Evolutionary conservation across 352 stramenopile genomes (phyloP).

Genomic region (Globisporangium viniferum): DNA sequence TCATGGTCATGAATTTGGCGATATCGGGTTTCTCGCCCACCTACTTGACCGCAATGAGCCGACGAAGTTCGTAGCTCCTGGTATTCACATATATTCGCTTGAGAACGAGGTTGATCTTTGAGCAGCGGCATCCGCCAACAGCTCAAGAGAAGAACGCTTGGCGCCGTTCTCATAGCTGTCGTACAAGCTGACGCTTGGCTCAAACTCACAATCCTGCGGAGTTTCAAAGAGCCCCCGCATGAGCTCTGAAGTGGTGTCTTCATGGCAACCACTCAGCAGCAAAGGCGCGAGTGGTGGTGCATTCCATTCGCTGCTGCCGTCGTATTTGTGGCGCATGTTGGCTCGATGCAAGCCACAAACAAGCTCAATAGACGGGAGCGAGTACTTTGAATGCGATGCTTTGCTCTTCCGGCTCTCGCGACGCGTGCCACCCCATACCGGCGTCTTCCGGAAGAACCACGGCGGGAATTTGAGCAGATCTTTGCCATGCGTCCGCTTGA

Average conservation of each 20-base stretch:
- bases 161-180: neutral
- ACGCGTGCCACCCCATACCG: too few species aligned
- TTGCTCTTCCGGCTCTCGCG: neutral
- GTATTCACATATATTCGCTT: neutral
- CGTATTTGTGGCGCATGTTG: neutral
- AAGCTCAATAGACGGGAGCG: neutral
- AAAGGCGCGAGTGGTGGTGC: neutral
- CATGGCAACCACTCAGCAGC: too few species aligned
- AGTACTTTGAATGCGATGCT: neutral
- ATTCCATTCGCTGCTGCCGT: too few species aligned
- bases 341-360: neutral
- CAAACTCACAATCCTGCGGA: neutral
- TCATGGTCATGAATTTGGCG: neutral
- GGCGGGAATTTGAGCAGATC: conserved; percentile 29
- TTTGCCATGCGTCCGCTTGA: conserved; percentile 44
- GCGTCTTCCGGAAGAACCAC: conserved; percentile 36
- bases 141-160: conserved; percentile 5
- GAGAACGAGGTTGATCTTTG: neutral
- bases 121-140: conserved; percentile 9
- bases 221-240: too few species aligned
- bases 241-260: neutral
- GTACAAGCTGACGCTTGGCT: neutral
- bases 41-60: neutral
- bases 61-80: neutral
- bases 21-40: neutral